Percentiles rank a stretch among this genome's conserved stretches.
These are phyloP conservation scores for Hypoxylon sp. DNA, from an alignment of 2,329 filamentous ascomycete genomes.

Conservation along the genomic window DNA sequence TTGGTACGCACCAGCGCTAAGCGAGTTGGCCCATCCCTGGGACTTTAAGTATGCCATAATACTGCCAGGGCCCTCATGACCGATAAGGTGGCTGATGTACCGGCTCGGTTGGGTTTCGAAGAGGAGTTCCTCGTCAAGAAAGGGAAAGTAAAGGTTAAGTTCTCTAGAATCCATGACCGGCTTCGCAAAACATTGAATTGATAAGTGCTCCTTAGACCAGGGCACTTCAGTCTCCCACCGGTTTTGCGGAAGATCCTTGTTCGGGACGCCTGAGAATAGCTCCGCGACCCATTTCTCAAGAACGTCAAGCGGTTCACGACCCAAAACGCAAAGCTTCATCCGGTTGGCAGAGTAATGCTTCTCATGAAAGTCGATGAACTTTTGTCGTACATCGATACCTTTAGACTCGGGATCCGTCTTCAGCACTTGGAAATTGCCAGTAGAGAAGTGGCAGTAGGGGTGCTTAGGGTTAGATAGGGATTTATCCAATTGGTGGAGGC, in stretches of 20 bases:
- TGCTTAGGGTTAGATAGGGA: constrained; percentile 88
- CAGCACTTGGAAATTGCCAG: constrained; percentile 86
- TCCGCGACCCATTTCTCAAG: constrained; percentile 87
- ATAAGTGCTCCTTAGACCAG: constrained; percentile 62
- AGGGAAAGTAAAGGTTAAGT: constrained; percentile 84
- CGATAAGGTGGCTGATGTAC: constrained; percentile 89
- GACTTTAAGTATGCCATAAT: constrained; percentile 90
- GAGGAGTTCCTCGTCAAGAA: constrained; percentile 83
- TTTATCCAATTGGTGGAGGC: constrained; percentile 88
- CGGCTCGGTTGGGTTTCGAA: constrained; percentile 85
- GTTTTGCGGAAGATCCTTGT: constrained; percentile 79
- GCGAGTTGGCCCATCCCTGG: constrained; percentile 87
- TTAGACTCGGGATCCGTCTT: constrained; percentile 83
- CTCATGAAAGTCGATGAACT: constrained; percentile 92
- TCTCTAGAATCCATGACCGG: constrained; percentile 89
- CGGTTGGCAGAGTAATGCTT: constrained; percentile 92
- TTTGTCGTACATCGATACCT: constrained; percentile 86
- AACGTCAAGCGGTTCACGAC: constrained; percentile 83
- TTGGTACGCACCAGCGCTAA: constrained; percentile 80
- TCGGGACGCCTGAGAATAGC: constrained; percentile 82
- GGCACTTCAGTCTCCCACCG: constrained; percentile 65
- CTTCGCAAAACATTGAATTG: constrained; percentile 84
- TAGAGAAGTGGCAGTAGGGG: constrained; percentile 91
- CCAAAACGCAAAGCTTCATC: constrained; percentile 91
- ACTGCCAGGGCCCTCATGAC: constrained; percentile 92